Base-by-base conservation (phyloP, 2,329 filamentous ascomycete genomes). In the Neopestalotiopsis sp. region DNA sequence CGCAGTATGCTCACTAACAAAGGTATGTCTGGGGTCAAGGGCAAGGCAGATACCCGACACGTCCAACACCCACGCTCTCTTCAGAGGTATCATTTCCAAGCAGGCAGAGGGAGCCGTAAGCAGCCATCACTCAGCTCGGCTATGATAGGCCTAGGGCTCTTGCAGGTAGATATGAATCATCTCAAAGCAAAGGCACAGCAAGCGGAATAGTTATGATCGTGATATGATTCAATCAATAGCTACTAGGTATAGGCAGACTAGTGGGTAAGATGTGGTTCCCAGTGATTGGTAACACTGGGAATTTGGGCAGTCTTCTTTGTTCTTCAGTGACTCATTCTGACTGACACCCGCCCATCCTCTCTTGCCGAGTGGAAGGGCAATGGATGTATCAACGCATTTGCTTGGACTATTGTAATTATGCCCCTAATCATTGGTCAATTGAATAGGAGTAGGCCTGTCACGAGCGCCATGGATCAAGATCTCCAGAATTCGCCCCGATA, bases 81-180 rank as follows among this genome's bases (percentile, higher is more conserved):
- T 70, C 45, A 61, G 20, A 62, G 57, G 28, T 20, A 40, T 66
- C 6, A 38, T 38, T 7, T 10, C 34, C 34, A 72, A 70, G 66
- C 69, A 70, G 45, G 28, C 58, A 56, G 58, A 60, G 57, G 17
- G 52, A 28, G 14, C 52, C 58, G 32, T 30, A 67, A 65, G 42
- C 62, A 52, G 45, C n/a, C n/a, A 17, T 20, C 20, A 52, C 45
- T 52, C 45, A 52, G 45, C 45, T 52, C 45, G 20, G 45, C 45
- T 52, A 52, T 20, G 4, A 52, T 20, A 52, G 45, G 45, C 20
- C 45, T 5, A n/a, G 17, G 45, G 45, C 45, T 20, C 14, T 17
- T 20, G 45, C 3, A 17, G 45, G 4, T 17, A n/a, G 17, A n/a
- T 20, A 52, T 52, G 45, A 52, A 7, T 38, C 45, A 52, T 52